Conservation (phyloP, 1,139 yeast species). For the Candida sanyaensis region DNA sequence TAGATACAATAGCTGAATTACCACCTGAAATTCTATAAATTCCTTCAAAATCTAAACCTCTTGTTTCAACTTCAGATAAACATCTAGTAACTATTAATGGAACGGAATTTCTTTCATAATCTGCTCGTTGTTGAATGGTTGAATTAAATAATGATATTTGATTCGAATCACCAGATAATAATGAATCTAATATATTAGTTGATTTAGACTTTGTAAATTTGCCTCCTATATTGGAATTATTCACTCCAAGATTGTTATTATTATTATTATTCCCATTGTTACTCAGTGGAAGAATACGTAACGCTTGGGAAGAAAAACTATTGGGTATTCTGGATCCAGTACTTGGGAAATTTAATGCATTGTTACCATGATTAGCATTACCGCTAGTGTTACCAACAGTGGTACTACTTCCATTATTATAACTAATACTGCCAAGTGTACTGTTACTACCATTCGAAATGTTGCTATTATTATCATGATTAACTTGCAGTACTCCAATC, state of each 20-base stretch:
- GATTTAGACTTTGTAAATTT: constrained; percentile 46
- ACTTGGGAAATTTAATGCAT: constrained; percentile 1
- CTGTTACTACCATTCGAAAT: not conserved
- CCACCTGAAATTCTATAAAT: constrained; percentile 92
- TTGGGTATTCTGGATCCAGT: constrained; percentile 9
- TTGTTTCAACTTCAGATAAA: constrained; percentile 71
- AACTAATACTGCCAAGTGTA: constrained; percentile 8
- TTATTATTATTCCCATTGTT: constrained; percentile 5
- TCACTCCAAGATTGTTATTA: not conserved
- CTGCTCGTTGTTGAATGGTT: constrained; percentile 61
- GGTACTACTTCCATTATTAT: not conserved
- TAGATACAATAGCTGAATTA: constrained; percentile 66
- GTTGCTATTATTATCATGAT: constrained; percentile 6
- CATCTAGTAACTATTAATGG: constrained; percentile 78
- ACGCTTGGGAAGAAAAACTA: constrained; percentile 12
- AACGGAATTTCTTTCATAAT: constrained; percentile 57
- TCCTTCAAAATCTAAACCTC: constrained; percentile 80
- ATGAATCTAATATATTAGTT: constrained; percentile 46
- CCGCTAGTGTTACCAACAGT: not conserved
- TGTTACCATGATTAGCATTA: not conserved
- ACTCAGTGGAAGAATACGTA: constrained; percentile 10
- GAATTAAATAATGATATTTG: constrained; percentile 38
- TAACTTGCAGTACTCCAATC: constrained; percentile 20
- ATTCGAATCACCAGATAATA: constrained; percentile 23
- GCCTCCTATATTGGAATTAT: constrained; percentile 2